Base-by-base conservation (phyloP, 225 moss, liverwort and hornwort species). In the Physcomitrium patens region DNA sequence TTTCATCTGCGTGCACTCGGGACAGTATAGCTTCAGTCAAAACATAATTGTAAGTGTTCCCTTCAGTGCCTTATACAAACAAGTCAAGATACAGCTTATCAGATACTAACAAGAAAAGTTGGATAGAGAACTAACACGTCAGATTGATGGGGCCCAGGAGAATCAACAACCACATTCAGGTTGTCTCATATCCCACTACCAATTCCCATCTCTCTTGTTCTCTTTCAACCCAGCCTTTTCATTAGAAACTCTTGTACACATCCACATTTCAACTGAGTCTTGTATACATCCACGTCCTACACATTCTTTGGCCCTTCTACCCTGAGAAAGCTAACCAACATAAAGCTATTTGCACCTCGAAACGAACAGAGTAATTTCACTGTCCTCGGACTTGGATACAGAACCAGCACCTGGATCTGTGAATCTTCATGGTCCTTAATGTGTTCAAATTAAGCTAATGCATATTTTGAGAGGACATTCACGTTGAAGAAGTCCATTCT, bases 141-240 rank as follows among this genome's bases (percentile, higher is more conserved):
- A 68, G 70, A 80, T 67, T 63, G 67, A 43, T 47, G 75, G 79
- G 79, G 83, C 71, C 85, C 76, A 85, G 86, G 85, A 87, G 91
- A 91, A 99, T 99, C 95, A 95, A 95, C 99, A 89, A 93, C 99
- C 90, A 77, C 76, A 70, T 73, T 86, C 66, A 70, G 83, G 89
- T 90, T 89, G 85, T 84, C 88, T 99, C 99, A 99, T 86, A 86
- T 99, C 87, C 88, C 90, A 89, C 93, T 82, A 71, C 64, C 67
- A 73, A 79, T 78, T 60, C 83, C 83, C 68, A 46, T 77, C 72
- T 65, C 65, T 82, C 69, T 66, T 28, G 65, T 72, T 81, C 84
- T 71, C 67, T 79, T 79, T 81, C 63, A 62, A 77, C 64, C 80
- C 54, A 67, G 22, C 72, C 60, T 75, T 60, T 63, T 65, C 64